A percentile compares a stretch with the other conserved stretches of the same genome.
These are phyloP conservation scores for Elymus sibiricus DNA, from an alignment of 176 grass and related monocot genomes.

Conservation along the genomic window DNA sequence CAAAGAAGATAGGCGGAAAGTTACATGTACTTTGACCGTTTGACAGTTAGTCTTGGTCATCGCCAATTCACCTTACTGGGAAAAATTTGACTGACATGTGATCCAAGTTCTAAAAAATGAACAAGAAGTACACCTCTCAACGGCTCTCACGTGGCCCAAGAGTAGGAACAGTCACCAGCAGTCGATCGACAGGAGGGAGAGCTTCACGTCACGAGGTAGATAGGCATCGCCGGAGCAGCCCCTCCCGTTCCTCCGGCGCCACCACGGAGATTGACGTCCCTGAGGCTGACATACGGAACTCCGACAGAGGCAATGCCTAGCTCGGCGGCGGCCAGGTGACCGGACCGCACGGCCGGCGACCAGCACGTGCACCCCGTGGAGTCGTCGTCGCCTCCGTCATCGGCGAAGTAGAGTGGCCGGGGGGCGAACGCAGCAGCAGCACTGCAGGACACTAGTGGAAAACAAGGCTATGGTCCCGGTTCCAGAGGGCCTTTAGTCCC, in stretches of 20 bases:
- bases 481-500: too few relatives aligned
- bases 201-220: slow-evolving; percentile 69
- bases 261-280: not conserved
- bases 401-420: slow-evolving; percentile 25
- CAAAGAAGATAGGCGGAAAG: too few relatives aligned
- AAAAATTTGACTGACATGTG: not conserved
- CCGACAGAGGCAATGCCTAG: slow-evolving; percentile 7
- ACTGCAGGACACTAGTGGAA: too few relatives aligned
- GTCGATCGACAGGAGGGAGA: not conserved
- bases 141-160: not conserved
- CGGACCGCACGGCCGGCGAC: slow-evolving; percentile 29
- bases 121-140: not conserved
- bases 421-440: not conserved
- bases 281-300: slow-evolving; percentile 46
- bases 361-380: slow-evolving; percentile 24
- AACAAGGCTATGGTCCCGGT: too few relatives aligned
- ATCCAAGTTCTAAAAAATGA: not conserved
- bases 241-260: not conserved
- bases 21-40: not conserved
- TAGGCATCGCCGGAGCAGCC: slow-evolving; percentile 28
- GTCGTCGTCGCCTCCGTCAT: not conserved
- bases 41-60: not conserved
- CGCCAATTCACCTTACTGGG: not conserved
- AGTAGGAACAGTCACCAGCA: too few relatives aligned
- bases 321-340: slow-evolving; percentile 38